Percentiles rank a stretch among this genome's conserved stretches.
Conservation (phyloP, 1,284 basidiomycete genomes). For the Pterulicium gracile region DNA sequence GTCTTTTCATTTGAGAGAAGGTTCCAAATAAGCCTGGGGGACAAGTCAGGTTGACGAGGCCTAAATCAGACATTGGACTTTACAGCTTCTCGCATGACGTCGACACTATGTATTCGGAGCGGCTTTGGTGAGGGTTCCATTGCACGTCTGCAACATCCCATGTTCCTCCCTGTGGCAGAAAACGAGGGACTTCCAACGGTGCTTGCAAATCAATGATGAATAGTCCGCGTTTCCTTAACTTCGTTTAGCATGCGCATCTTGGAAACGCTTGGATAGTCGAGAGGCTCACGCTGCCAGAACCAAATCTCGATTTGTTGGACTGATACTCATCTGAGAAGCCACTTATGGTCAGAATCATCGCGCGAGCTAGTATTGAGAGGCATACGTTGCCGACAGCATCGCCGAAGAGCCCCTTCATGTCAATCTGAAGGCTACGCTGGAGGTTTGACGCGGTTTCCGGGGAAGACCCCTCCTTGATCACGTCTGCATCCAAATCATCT, state of each 20-base stretch:
- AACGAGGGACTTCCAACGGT: constrained; percentile 81
- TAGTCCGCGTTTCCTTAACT: constrained; percentile 66
- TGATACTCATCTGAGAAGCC: constrained; percentile 60
- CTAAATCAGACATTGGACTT: constrained; percentile 13
- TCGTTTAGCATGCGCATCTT: constrained; percentile 5
- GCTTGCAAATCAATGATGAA: constrained; percentile 93
- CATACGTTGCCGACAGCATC: constrained; percentile 76
- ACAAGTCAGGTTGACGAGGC: constrained; percentile 3
- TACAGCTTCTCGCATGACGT: constrained; percentile 91
- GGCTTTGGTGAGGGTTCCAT: constrained; percentile 88
- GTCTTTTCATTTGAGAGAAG: constrained; percentile 60
- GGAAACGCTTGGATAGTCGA: not conserved
- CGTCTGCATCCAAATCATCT: constrained; percentile 1
- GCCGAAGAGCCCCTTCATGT: constrained; percentile 68
- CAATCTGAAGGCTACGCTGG: constrained; percentile 49
- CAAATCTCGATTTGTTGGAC: constrained; percentile 68
- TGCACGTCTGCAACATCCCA: constrained; percentile 97
- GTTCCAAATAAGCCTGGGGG: constrained; percentile 82
- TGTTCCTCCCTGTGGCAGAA: constrained; percentile 89
- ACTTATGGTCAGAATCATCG: not conserved
- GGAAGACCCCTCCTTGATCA: constrained; percentile 21
- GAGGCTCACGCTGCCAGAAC: constrained; percentile 64
- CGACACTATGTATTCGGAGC: constrained; percentile 86
- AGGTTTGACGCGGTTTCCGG: constrained; percentile 49
- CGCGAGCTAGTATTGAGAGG: constrained; percentile 10